Base-by-base conservation (phyloP, 2,329 filamentous ascomycete genomes). In the Biscogniauxia marginata region DNA sequence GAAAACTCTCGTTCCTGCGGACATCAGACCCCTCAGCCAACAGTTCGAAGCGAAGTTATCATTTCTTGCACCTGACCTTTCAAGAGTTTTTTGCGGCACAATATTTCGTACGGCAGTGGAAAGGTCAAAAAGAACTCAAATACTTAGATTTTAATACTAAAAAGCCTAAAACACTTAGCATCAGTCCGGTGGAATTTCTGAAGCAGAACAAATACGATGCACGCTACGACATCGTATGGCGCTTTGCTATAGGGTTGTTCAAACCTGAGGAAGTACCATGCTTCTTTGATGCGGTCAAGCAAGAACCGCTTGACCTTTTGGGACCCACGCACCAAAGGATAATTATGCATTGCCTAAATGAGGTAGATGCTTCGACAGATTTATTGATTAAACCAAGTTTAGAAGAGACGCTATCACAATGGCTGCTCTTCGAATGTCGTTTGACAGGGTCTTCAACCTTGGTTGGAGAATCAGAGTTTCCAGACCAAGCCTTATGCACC, bases 31-130 rank as follows among this genome's bases (percentile, higher is more conserved):
- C 18, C 24, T 25, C 24, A 25, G 24, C 54, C 6, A 20, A 65
- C 2, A 21, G 52, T 4, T 7, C 54, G n/a, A 25, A 63, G 19
- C 61, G 49, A 54, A 67, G 34, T 21, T 77, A 75, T 52, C 70
- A 77, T 55, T 77, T 78, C 48, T 21, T 77, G 22, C 75, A 78
- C 56, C 58, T 77, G 8, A 77, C 75, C 1, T 75, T 74, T 57
- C 74, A 77, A 54, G 75, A 77, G 58, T 77, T 68, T 52, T 77
- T 77, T 64, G 74, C 72, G 0, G 75, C 75, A 2, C 64, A 57
- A 22, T 75, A 76, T 58, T 75, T 76, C 58, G 67, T 68, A n/a
- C 63, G 62, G 25, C 61, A 68, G 18, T 75, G 70, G 70, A 62
- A 50, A 22, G 22, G n/a, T 8, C 22, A 53, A 13, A 18, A 63